Base-by-base conservation (phyloP, 768 basidiomycete species). In the Russula emetica region DNA sequence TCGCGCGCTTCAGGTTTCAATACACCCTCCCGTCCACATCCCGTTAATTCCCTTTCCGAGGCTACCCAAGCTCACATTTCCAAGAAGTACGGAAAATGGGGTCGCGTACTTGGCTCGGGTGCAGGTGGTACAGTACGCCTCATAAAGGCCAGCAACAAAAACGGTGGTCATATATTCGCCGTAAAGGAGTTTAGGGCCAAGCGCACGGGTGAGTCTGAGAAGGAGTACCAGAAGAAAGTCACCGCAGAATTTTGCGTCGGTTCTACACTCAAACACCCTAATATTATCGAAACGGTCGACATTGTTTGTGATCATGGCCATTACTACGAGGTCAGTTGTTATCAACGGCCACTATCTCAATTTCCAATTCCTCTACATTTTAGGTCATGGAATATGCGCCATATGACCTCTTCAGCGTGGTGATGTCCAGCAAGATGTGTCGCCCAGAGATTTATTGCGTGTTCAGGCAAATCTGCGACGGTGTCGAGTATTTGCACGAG, bases 11-110 rank as follows among this genome's bases (percentile, higher is more conserved):
- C 68, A 14, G 57, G 55, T 24, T 6, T 7, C 40, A 38, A 62
- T 54, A 66, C 67, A 55, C 63, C 63, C 8, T 66, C 68, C 10
- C 47, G 58, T 58, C 64, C 73, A 16, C 74, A 78, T 28, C 76
- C 78, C 61, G 76, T 85, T 42, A 73, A 79, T 28, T 90, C 90
- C 3, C 83, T 94, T 26, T 85, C 89, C 16, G 85, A 87, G 55
- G 91, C 89, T 6, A 92, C 91, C 2, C 87, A 95, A 58, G 92
- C 91, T 16, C 94, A 97, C 74, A 79, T 99, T 62, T 79, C 89
- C n/a, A 98, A 98, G 79, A 98, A 98, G 80, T 99, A 99, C 70
- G 97, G 97, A 68, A 99, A 99, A 74, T 97, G 97, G 92, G 97
- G 96, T 44, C 85, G 92, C 57, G 85, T 97, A 20, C 84, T 99